Evolutionary conservation across 2,329 filamentous ascomycete genomes (phyloP), one percentile per base, ranked within the genome.

Genomic region (Tetracladium maxilliforme): DNA sequence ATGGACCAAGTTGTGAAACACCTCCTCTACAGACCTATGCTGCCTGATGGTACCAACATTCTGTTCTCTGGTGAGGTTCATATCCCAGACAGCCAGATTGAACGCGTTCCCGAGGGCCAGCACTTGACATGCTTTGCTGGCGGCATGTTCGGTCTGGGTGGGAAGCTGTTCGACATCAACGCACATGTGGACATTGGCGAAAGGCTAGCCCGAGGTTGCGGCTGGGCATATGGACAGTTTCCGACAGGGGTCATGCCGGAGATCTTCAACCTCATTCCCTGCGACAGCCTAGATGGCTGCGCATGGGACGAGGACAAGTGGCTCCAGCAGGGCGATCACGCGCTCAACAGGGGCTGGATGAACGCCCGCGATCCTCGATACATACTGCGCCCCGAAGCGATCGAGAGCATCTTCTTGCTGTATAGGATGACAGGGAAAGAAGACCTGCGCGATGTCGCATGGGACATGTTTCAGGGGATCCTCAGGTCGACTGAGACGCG

Each of bases 381-480:
- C n/a, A n/a, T n/a, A n/a, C n/a, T n/a, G n/a, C n/a, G 78, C 13
- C 81, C 82, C 12, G 83, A 92, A 55, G 81, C 80, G 1, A 84
- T 92, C 38, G 83, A 92, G 42, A 83, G 76, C 1, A 72, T 92
- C 10, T 92, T 83, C 64, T 80, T 86, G 52, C 75, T 92, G 59
- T 90, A 92, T 54, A 79, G 84, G 43, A 82, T 92, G 48, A 92
- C 82, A 0, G 84, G 82, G 23, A 77, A 90, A 34, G 51, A 61
- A 2, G 48, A 51, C 5, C 83, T 81, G 63, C 75, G 77, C 44
- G 81, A 92, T 15, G 75, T 77, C 36, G 86, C 81, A 10, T 93
- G 84, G 84, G 57, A 61, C 24, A 92, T 93, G 81, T 93, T 83
- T 45, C 54, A 71, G 33, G 61, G 76, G 12, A 70, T 90, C 25